Conservation (phyloP, 1,139 yeast genomes). For the Lodderomyces pseudojiufengensis region DNA sequence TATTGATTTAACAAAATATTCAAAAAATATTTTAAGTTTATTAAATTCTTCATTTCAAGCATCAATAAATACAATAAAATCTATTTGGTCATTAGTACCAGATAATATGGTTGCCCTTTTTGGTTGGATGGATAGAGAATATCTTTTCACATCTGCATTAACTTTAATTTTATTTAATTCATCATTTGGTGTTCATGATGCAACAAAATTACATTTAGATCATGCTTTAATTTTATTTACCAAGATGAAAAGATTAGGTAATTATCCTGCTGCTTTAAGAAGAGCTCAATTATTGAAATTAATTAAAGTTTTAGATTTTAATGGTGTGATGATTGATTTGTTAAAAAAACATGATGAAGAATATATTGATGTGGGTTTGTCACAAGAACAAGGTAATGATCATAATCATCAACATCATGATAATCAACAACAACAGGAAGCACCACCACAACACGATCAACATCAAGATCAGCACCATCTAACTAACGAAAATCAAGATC, state of each 20-base stretch:
- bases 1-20: conserved; percentile 64
- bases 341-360: conserved; percentile 58
- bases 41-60: conserved; percentile 83
- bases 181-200: conserved; percentile 79
- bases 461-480: no score
- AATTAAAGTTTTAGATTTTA: conserved; percentile 63
- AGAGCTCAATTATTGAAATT: conserved; percentile 68
- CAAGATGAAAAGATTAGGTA: conserved; percentile 71
- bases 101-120: conserved; percentile 78
- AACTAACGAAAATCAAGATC: conserved; percentile 9
- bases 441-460: no score
- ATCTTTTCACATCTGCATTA: conserved; percentile 75
- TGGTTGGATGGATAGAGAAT: conserved; percentile 89
- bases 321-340: conserved; percentile 58
- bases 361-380: conserved; percentile 3
- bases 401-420: not conserved
- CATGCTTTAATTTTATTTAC: conserved; percentile 70
- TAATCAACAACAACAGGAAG: conserved; percentile 1
- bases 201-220: conserved; percentile 67
- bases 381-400: no score
- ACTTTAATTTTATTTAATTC: conserved; percentile 73
- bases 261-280: conserved; percentile 73
- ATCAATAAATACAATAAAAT: conserved; percentile 71
- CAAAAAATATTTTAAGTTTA: conserved; percentile 63
- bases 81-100: conserved; percentile 68